Conservation (phyloP, 116 monocot species). For the Papilionanthe hybrid region DNA sequence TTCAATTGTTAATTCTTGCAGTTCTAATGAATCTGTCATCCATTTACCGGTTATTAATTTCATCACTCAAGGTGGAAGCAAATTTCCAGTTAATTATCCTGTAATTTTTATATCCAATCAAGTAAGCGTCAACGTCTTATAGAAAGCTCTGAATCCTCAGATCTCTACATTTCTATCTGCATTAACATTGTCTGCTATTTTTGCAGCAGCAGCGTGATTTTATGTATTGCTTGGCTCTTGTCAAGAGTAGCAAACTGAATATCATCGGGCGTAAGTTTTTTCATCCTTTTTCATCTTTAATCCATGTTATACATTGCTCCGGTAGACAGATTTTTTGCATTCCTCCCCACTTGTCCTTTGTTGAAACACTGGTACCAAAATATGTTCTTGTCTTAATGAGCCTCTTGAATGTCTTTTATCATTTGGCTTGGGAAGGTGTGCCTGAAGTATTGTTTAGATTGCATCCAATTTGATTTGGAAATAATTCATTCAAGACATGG, state of each 20-base stretch:
- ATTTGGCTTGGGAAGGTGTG: too few relatives aligned
- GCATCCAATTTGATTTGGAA: too few relatives aligned
- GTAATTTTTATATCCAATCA: conserved; percentile 31
- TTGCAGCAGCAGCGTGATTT: conserved; percentile 38
- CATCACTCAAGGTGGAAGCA: conserved; percentile 54
- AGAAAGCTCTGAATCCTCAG: neutral
- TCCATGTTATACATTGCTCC: too few relatives aligned
- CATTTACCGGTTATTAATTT: conserved; percentile 39
- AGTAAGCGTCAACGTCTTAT: conserved; percentile 15
- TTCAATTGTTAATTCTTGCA: conserved; percentile 20
- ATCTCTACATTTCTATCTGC: neutral
- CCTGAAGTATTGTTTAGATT: too few relatives aligned
- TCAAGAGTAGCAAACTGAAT: conserved; percentile 46
- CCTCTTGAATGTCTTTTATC: too few relatives aligned
- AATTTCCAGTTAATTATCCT: conserved; percentile 48
- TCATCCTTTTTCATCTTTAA: neutral
- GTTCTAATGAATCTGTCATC: conserved; percentile 29
- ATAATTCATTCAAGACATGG: too few relatives aligned
- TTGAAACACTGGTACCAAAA: too few relatives aligned
- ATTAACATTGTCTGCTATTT: neutral
- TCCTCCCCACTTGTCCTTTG: too few relatives aligned
- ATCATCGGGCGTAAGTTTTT: conserved; percentile 77
- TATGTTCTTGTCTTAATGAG: too few relatives aligned
- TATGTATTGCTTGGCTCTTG: conserved; percentile 63
- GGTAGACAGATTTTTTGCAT: too few relatives aligned